phyloP scores from a whole-genome alignment of 75 land plant species.

The Ceratopteris richardii region DNA sequence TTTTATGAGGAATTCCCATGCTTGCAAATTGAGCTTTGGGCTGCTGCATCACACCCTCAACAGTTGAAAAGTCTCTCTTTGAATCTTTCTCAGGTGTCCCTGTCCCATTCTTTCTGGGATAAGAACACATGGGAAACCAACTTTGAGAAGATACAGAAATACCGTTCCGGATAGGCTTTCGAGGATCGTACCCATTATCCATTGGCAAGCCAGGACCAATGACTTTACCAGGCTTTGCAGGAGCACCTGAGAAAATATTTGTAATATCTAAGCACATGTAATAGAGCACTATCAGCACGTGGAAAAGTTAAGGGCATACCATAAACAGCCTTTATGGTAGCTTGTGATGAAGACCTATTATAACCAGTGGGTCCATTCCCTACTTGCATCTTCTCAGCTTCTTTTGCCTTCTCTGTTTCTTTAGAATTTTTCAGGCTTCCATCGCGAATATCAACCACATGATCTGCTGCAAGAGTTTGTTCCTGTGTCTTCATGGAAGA shows the following conservation, averaged over 20 bases:
- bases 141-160: slow-evolving; percentile 6
- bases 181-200: slow-evolving; percentile 30
- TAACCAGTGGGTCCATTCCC: too few species aligned
- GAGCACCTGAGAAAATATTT: slow-evolving; percentile 15
- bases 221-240: slow-evolving; percentile 69
- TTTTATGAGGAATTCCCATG: slow-evolving; percentile 16
- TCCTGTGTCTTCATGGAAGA: too few species aligned
- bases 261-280: too few species aligned
- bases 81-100: slow-evolving; percentile 8
- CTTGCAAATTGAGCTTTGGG: slow-evolving; percentile 23
- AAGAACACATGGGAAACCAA: not conserved
- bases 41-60: slow-evolving; percentile 17
- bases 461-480: too few species aligned
- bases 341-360: too few species aligned
- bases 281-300: too few species aligned
- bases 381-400: too few species aligned
- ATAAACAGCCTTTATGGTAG: too few species aligned
- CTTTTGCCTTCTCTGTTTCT: too few species aligned
- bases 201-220: slow-evolving; percentile 48
- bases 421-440: too few species aligned
- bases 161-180: slow-evolving; percentile 22
- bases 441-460: too few species aligned
- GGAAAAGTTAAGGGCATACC: too few species aligned
- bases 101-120: not conserved
- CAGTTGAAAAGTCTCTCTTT: slow-evolving; percentile 11